These are phyloP conservation scores for Annulohypoxylon nitens DNA, from an alignment of 495 filamentous ascomycete species.

Conservation along the genomic window DNA sequence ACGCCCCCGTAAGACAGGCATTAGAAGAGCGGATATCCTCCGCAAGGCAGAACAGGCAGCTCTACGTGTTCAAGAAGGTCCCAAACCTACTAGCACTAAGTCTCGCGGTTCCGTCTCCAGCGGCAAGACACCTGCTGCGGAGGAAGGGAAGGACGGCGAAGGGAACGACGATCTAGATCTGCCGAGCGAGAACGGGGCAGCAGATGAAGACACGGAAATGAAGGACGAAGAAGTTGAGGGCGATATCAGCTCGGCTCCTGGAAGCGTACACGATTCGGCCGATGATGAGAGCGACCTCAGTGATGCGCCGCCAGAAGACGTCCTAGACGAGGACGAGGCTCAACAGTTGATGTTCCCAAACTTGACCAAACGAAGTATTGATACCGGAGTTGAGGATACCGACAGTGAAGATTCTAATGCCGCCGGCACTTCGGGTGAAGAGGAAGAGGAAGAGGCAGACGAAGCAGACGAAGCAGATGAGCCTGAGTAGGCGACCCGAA, in stretches of 20 bases:
- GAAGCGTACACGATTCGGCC: slow-evolving; percentile 78
- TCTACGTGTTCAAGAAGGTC: slow-evolving; percentile 56
- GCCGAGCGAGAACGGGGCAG: slow-evolving; percentile 21
- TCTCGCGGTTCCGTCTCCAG: slow-evolving; percentile 60
- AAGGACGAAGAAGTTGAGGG: slow-evolving; percentile 52
- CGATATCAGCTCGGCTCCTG: slow-evolving; percentile 59
- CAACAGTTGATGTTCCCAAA: slow-evolving; percentile 62
- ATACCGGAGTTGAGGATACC: slow-evolving; percentile 44
- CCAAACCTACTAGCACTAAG: slow-evolving; percentile 53
- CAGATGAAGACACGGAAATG: slow-evolving; percentile 44
- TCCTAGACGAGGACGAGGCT: slow-evolving; percentile 60
- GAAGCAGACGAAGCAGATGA: slow-evolving; percentile 48
- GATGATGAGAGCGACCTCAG: slow-evolving; percentile 87
- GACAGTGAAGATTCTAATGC: slow-evolving; percentile 45
- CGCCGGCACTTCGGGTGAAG: slow-evolving; percentile 42
- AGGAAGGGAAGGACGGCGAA: slow-evolving; percentile 52
- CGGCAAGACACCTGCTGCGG: slow-evolving; percentile 51
- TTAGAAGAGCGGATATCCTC: slow-evolving; percentile 62
- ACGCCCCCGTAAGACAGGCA: slow-evolving; percentile 53
- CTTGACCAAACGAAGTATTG: slow-evolving; percentile 53
- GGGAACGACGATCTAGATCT: slow-evolving; percentile 47
- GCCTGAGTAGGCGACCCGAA: slow-evolving; percentile 22
- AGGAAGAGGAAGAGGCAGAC: slow-evolving; percentile 46
- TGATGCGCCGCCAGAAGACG: slow-evolving; percentile 69
- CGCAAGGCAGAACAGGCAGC: slow-evolving; percentile 65